A percentile compares a stretch with the other conserved stretches of the same genome.
Conservation (phyloP, 257 asterid species). For the Solanum rostratum region DNA sequence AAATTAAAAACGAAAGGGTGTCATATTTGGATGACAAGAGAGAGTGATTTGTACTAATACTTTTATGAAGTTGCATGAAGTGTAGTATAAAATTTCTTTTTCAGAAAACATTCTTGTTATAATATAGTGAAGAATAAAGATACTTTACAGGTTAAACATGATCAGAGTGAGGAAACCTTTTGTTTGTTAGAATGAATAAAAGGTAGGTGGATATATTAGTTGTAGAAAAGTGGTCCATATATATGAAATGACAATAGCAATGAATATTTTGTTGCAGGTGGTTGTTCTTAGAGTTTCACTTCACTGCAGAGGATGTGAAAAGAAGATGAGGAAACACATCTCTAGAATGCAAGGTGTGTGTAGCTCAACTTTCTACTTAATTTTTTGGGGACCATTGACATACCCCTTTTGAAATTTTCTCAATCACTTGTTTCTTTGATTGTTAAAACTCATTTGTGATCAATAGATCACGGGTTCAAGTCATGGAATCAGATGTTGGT, state of each 20-base stretch:
- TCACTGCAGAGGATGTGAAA: conserved; percentile 14
- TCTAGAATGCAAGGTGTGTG: conserved; percentile 15
- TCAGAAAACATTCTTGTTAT: background rate
- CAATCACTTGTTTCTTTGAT: background rate
- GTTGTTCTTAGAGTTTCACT: conserved; percentile 10
- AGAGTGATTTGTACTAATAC: no score
- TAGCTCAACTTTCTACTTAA: background rate
- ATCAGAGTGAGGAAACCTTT: background rate
- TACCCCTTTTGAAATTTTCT: background rate
- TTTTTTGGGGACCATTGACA: background rate
- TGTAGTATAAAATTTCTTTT: background rate
- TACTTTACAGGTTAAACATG: background rate
- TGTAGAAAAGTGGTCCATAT: background rate
- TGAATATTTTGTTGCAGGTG: conserved; percentile 5
- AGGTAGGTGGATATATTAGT: background rate
- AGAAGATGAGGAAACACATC: conserved; percentile 10
- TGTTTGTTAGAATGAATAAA: background rate
- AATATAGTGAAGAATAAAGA: background rate
- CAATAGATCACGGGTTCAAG: background rate
- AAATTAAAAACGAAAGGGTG: background rate
- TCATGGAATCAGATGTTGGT: background rate
- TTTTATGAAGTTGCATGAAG: no score
- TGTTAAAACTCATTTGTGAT: background rate
- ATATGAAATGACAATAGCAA: background rate
- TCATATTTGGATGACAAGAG: background rate